Conservation (phyloP, 1,139 yeast genomes). For the Blastobotrys persicus region DNA sequence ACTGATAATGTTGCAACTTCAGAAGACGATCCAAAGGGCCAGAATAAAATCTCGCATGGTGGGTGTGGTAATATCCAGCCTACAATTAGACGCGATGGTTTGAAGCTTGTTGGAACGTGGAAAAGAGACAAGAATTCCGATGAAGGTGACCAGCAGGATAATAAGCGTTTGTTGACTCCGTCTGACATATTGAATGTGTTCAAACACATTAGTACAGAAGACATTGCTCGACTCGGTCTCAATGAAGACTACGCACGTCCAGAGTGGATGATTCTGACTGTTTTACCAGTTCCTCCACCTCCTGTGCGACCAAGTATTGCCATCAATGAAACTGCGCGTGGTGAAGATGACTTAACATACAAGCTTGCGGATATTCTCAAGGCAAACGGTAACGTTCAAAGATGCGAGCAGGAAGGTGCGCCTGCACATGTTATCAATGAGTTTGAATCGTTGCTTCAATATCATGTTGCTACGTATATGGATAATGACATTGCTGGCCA, state of each 20-base stretch:
- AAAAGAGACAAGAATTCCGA: slow-evolving; percentile 77
- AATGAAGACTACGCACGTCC: slow-evolving; percentile 97
- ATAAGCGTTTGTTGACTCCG: slow-evolving; percentile 78
- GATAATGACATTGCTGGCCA: slow-evolving; percentile 99
- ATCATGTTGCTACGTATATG: slow-evolving; percentile 99
- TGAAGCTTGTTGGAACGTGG: slow-evolving; percentile 97
- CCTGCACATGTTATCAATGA: slow-evolving; percentile 98
- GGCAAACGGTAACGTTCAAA: slow-evolving; percentile 93
- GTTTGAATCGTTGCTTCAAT: slow-evolving; percentile 91
- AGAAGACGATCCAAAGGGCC: slow-evolving; percentile 41
- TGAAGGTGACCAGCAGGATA: slow-evolving; percentile 85
- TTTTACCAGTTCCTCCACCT: slow-evolving; percentile 99
- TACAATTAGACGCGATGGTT: slow-evolving; percentile 90
- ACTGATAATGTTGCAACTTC: slow-evolving; percentile 75
- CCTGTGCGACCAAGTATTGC: slow-evolving; percentile 99
- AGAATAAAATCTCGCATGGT: slow-evolving; percentile 64
- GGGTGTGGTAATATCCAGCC: slow-evolving; percentile 99
- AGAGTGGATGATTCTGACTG: slow-evolving; percentile 97
- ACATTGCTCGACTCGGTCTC: slow-evolving; percentile 78
- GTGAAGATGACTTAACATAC: slow-evolving; percentile 98
- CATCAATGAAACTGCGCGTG: slow-evolving; percentile 96
- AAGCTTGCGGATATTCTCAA: slow-evolving; percentile 95
- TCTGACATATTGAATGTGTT: slow-evolving; percentile 87
- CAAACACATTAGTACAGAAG: slow-evolving; percentile 85
- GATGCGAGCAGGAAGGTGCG: slow-evolving; percentile 96